Evolutionary conservation across 495 filamentous ascomycete species (phyloP).

Genomic region (Penicillium egyptiacum): DNA sequence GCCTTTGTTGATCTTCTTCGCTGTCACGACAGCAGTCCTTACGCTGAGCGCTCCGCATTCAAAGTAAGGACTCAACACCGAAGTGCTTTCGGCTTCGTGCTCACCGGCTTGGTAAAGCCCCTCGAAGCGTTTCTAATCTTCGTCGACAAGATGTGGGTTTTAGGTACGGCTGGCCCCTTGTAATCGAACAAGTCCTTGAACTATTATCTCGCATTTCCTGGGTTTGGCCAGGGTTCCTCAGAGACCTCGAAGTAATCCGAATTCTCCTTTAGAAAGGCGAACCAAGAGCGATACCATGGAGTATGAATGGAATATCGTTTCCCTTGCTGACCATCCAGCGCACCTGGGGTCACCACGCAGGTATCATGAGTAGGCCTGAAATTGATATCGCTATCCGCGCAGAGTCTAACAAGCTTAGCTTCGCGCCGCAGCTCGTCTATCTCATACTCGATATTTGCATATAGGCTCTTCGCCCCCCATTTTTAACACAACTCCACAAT

Average conservation of each 20-base stretch:
- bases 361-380: conserved; percentile 74
- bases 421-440: conserved; percentile 67
- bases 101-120: conserved; percentile 79
- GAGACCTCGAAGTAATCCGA: conserved; percentile 61
- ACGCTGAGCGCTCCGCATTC: conserved; percentile 75
- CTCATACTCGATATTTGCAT: conserved; percentile 60
- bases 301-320: conserved; percentile 82
- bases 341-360: conserved; percentile 75
- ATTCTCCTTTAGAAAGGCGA: conserved; percentile 67
- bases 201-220: conserved; percentile 48
- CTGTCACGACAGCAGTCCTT: conserved; percentile 67
- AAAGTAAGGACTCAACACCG: conserved; percentile 76
- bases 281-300: conserved; percentile 80
- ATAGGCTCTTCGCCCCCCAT: conserved; percentile 70
- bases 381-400: conserved; percentile 59
- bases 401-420: conserved; percentile 58
- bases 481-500: conserved; percentile 66
- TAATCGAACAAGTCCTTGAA: conserved; percentile 62
- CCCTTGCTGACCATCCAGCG: conserved; percentile 59
- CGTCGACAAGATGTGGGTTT: conserved; percentile 61
- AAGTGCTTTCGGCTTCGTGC: conserved; percentile 71
- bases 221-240: conserved; percentile 62
- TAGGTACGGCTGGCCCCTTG: conserved; percentile 61
- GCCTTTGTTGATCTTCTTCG: conserved; percentile 67
- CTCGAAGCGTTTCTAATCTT: conserved; percentile 57